These are phyloP conservation scores for Nicotiana tomentosiformis DNA, from an alignment of 257 asterid species.

Conservation along the genomic window DNA sequence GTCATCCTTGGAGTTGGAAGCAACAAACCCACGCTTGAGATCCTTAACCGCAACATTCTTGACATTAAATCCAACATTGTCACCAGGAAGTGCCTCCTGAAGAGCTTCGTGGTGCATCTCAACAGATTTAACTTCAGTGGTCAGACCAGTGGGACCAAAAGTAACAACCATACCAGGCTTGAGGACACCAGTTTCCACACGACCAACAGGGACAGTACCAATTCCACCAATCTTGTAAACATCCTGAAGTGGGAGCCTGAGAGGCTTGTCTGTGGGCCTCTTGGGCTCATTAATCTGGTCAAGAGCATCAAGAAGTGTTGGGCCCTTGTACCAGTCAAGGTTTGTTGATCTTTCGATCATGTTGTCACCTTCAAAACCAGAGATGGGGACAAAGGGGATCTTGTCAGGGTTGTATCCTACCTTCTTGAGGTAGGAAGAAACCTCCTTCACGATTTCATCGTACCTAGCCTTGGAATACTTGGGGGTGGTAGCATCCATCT, in stretches of 20 bases:
- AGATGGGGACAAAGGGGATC: constrained; percentile 59
- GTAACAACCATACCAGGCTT: constrained; percentile 76
- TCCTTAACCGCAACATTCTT: constrained; percentile 85
- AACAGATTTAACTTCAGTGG: constrained; percentile 79
- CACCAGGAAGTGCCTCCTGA: constrained; percentile 79
- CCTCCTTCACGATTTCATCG: constrained; percentile 74
- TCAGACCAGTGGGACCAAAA: constrained; percentile 66
- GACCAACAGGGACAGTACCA: constrained; percentile 79
- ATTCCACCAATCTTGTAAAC: constrained; percentile 87
- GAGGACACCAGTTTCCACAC: constrained; percentile 61
- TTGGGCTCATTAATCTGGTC: constrained; percentile 58
- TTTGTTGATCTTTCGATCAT: constrained; percentile 78
- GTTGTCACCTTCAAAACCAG: constrained; percentile 68
- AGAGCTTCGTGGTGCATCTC: constrained; percentile 80
- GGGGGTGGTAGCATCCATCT: constrained; percentile 91
- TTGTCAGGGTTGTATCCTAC: constrained; percentile 82
- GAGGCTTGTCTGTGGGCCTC: constrained; percentile 83
- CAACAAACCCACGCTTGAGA: constrained; percentile 75
- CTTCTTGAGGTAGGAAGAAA: constrained; percentile 73
- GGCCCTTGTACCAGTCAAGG: constrained; percentile 88
- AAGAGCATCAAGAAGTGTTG: constrained; percentile 76
- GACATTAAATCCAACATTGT: constrained; percentile 76
- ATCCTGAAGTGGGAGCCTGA: constrained; percentile 86
- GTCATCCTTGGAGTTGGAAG: constrained; percentile 79
- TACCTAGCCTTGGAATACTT: constrained; percentile 74